These are phyloP conservation scores for Alternaria gansuensis DNA, from an alignment of 2,329 filamentous ascomycete species.

Conservation along the genomic window DNA sequence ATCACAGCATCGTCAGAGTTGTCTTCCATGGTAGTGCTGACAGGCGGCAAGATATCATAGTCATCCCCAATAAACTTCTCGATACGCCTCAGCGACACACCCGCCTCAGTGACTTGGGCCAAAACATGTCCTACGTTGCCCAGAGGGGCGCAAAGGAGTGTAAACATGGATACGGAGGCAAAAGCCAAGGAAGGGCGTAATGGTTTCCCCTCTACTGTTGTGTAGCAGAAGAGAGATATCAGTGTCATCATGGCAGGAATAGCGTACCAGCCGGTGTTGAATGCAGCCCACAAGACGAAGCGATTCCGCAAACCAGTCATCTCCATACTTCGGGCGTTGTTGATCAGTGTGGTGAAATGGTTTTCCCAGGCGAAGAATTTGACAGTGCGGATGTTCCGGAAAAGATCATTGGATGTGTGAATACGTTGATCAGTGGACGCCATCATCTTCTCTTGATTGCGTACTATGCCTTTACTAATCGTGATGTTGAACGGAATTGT, in stretches of 20 bases:
- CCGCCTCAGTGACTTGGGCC: slow-evolving; percentile 1
- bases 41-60: background rate
- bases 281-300: slow-evolving; percentile 1
- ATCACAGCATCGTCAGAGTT: background rate
- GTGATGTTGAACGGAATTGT: slow-evolving; percentile 3
- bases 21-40: background rate
- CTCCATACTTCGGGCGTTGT: background rate
- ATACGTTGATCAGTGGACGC: slow-evolving; percentile 1
- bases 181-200: slow-evolving; percentile 4
- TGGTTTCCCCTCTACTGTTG: background rate
- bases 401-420: slow-evolving; percentile 1
- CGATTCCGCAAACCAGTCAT: background rate
- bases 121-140: slow-evolving; percentile 5
- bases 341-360: slow-evolving; percentile 1
- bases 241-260: slow-evolving; percentile 3
- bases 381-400: slow-evolving; percentile 6
- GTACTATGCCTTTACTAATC: slow-evolving; percentile 1
- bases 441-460: slow-evolving; percentile 7
- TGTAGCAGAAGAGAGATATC: background rate
- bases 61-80: background rate
- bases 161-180: slow-evolving; percentile 6
- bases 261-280: slow-evolving; percentile 4
- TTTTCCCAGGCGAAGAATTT: slow-evolving; percentile 6
- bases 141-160: background rate
- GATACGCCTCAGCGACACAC: slow-evolving; percentile 4